Percentiles rank a stretch among this genome's conserved stretches.
Conservation (phyloP, 768 basidiomycete genomes). For the Podaxis carcinomalis region DNA sequence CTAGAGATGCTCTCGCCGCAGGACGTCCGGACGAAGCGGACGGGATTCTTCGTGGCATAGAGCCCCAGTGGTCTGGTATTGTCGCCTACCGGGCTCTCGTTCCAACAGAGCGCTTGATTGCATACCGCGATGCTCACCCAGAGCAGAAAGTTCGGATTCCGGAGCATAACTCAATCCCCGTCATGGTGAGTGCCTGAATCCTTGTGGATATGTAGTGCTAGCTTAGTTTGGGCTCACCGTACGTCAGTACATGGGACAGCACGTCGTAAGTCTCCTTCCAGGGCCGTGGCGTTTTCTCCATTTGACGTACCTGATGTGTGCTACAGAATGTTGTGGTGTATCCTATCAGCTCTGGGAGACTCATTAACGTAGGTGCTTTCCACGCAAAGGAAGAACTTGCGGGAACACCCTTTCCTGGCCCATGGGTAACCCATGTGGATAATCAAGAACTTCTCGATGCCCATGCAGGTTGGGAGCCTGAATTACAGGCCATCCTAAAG, state of each 20-base stretch:
- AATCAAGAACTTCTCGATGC: conserved; percentile 32
- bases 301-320: background rate
- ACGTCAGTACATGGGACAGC: conserved; percentile 27
- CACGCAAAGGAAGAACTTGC: conserved; percentile 23
- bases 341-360: conserved; percentile 27
- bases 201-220: background rate
- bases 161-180: conserved; percentile 18
- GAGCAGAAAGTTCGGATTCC: conserved; percentile 21
- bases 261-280: conserved; percentile 19
- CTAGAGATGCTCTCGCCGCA: conserved; percentile 7
- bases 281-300: background rate
- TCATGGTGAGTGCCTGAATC: conserved; percentile 20
- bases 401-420: conserved; percentile 24
- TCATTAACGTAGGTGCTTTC: conserved; percentile 27
- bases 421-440: conserved; percentile 33
- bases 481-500: conserved; percentile 38
- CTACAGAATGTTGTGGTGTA: conserved; percentile 28
- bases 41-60: conserved; percentile 14
- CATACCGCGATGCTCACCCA: conserved; percentile 21
- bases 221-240: background rate
- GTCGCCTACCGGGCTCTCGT: conserved; percentile 30
- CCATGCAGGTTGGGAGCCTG: conserved; percentile 42
- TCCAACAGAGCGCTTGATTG: conserved; percentile 20
- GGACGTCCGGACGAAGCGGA: conserved; percentile 14
- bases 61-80: conserved; percentile 37